Conservation (phyloP, 805 yeast genomes). For the Candida railenensis region DNA sequence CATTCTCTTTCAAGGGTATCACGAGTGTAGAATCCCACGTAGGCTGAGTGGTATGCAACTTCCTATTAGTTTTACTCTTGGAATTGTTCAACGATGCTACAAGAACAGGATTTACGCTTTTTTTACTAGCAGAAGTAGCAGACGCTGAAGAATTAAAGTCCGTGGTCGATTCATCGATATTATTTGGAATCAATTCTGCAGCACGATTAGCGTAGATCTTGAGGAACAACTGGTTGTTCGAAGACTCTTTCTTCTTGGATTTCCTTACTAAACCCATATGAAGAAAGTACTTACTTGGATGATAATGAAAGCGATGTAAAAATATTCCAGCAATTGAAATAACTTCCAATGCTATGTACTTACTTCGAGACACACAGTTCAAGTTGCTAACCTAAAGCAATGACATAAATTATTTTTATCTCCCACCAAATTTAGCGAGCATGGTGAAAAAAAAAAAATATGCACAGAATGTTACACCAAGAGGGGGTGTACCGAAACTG, state of each 20-base stretch:
- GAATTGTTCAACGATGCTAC: constrained; percentile 31
- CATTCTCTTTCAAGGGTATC: constrained; percentile 30
- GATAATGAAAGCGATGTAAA: too few relatives aligned
- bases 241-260: neutral
- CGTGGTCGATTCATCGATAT: neutral
- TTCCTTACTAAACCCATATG: neutral
- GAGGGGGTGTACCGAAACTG: too few relatives aligned
- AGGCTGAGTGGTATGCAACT: constrained; percentile 34
- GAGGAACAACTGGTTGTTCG: constrained; percentile 17
- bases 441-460: too few relatives aligned
- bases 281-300: neutral
- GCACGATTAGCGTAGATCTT: constrained; percentile 38
- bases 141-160: constrained; percentile 1
- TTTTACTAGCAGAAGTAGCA: constrained; percentile 7
- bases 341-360: too few relatives aligned
- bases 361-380: too few relatives aligned
- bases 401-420: too few relatives aligned
- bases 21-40: constrained; percentile 37
- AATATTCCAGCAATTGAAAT: too few relatives aligned
- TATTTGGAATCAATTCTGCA: constrained; percentile 31
- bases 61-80: constrained; percentile 28
- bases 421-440: too few relatives aligned
- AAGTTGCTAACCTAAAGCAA: too few relatives aligned
- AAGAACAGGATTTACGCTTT: constrained; percentile 34
- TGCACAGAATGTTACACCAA: too few relatives aligned